A percentile compares a stretch with the other conserved stretches of the same genome.
These are phyloP conservation scores for Cupressus sempervirens DNA, from an alignment of 75 land plant genomes.

Conservation along the genomic window DNA sequence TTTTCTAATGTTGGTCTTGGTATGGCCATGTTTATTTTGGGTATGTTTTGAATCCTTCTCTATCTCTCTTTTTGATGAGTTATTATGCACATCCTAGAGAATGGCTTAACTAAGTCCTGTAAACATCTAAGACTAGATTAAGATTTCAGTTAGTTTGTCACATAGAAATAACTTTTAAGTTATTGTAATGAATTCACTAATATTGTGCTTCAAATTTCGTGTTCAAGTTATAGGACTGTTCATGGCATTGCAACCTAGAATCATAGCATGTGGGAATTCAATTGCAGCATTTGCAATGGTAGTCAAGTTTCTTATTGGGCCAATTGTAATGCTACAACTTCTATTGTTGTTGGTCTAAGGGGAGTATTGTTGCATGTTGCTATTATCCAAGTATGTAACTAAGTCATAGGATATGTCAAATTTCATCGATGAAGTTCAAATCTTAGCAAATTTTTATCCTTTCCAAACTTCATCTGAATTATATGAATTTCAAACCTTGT, in stretches of 20 bases:
- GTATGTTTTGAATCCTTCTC: constrained; percentile 27
- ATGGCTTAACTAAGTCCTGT: background rate
- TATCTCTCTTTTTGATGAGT: background rate
- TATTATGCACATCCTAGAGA: background rate
- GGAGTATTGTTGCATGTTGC: constrained; percentile 71
- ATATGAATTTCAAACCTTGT: no score
- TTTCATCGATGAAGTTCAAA: no score
- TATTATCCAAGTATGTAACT: constrained; percentile 77
- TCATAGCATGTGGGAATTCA: constrained; percentile 84
- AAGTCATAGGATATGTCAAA: no score
- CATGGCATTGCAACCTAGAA: constrained; percentile 84
- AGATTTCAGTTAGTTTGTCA: background rate
- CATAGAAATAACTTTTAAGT: background rate
- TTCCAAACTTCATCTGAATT: no score
- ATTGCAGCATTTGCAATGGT: constrained; percentile 77
- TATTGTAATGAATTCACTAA: background rate
- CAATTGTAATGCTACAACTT: constrained; percentile 92
- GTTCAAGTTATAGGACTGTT: constrained; percentile 62
- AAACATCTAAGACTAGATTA: background rate
- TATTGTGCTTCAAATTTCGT: background rate
- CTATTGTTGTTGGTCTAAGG: constrained; percentile 72
- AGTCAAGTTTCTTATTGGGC: constrained; percentile 77
- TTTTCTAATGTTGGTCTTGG: constrained; percentile 93
- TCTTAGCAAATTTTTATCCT: no score
- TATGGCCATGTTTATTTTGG: constrained; percentile 99